These are phyloP conservation scores for Tylopilus balloui DNA, from an alignment of 768 basidiomycete genomes.

Conservation along the genomic window DNA sequence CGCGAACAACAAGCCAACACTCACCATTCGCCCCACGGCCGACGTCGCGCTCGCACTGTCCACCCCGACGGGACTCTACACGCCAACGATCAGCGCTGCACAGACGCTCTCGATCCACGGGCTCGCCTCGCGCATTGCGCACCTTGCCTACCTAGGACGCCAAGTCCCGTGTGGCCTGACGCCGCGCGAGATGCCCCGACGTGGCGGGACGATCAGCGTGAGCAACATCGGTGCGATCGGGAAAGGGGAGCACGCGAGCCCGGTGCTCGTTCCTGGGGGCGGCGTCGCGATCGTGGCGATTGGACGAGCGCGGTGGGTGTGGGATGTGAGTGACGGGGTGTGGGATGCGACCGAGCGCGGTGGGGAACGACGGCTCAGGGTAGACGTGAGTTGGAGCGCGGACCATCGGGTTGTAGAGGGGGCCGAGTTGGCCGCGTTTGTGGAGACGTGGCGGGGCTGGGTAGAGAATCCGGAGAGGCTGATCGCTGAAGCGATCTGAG, in stretches of 20 bases:
- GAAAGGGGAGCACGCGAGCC: slow-evolving; percentile 61
- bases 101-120: slow-evolving; percentile 54
- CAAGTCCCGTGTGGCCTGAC: slow-evolving; percentile 63
- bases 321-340: slow-evolving; percentile 54
- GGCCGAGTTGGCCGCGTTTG: slow-evolving; percentile 84
- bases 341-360: slow-evolving; percentile 12
- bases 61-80: slow-evolving; percentile 79
- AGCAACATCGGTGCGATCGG: slow-evolving; percentile 84
- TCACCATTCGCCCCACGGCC: slow-evolving; percentile 67
- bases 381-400: slow-evolving; percentile 76
- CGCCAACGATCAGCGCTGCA: slow-evolving; percentile 60
- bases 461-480: slow-evolving; percentile 72
- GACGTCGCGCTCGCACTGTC: slow-evolving; percentile 77
- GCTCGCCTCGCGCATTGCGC: slow-evolving; percentile 57
- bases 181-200: slow-evolving; percentile 63
- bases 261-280: slow-evolving; percentile 76
- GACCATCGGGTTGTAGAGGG: slow-evolving; percentile 88
- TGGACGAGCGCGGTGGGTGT: slow-evolving; percentile 73
- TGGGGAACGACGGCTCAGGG: slow-evolving; percentile 52
- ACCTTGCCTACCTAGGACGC: slow-evolving; percentile 60
- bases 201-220: slow-evolving; percentile 76
- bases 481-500: slow-evolving; percentile 47
- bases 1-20: slow-evolving; percentile 47
- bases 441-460: slow-evolving; percentile 78
- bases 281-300: slow-evolving; percentile 84